Conservation (phyloP, 129 eudicot species). For the Arctium minus region DNA sequence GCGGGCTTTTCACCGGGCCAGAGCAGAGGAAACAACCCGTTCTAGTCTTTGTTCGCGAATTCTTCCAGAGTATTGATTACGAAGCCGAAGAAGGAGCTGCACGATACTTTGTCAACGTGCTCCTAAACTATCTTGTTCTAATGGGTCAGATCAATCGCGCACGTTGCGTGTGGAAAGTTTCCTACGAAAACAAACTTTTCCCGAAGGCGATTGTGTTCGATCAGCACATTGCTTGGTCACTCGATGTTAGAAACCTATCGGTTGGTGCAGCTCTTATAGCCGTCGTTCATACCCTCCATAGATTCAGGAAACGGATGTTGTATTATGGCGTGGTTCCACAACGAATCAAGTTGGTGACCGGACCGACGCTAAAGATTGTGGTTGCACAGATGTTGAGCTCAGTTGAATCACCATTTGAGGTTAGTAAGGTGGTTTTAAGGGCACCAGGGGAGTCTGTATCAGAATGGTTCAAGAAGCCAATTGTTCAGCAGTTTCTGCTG, state of each 20-base stretch:
- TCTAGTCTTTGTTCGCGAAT: slow-evolving; percentile 79
- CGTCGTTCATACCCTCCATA: slow-evolving; percentile 94
- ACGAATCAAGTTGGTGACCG: slow-evolving; percentile 88
- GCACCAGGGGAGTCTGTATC: slow-evolving; percentile 96
- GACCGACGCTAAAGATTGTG: slow-evolving; percentile 90
- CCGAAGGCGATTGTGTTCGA: slow-evolving; percentile 98
- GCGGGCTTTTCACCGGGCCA: slow-evolving; percentile 96
- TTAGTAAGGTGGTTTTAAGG: slow-evolving; percentile 93
- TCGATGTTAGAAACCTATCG: slow-evolving; percentile 90
- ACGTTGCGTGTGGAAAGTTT: slow-evolving; percentile 96
- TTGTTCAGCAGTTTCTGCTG: slow-evolving; percentile 90
- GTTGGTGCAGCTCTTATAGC: slow-evolving; percentile 98
- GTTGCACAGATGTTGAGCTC: slow-evolving; percentile 78
- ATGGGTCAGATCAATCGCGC: slow-evolving; percentile 99
- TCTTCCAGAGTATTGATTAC: slow-evolving; percentile 89
- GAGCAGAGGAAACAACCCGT: slow-evolving; percentile 95
- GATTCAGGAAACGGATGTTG: slow-evolving; percentile 93
- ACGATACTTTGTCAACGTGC: slow-evolving; percentile 87
- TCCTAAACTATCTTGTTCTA: slow-evolving; percentile 86
- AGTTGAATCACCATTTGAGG: slow-evolving; percentile 93
- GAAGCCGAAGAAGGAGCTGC: slow-evolving; percentile 94
- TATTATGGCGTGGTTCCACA: slow-evolving; percentile 96
- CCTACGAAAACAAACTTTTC: slow-evolving; percentile 92
- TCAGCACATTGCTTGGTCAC: slow-evolving; percentile 99
- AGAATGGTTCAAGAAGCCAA: slow-evolving; percentile 98